Conservation (phyloP, 1,284 basidiomycete genomes). For the Naganishia liquefaciens region DNA sequence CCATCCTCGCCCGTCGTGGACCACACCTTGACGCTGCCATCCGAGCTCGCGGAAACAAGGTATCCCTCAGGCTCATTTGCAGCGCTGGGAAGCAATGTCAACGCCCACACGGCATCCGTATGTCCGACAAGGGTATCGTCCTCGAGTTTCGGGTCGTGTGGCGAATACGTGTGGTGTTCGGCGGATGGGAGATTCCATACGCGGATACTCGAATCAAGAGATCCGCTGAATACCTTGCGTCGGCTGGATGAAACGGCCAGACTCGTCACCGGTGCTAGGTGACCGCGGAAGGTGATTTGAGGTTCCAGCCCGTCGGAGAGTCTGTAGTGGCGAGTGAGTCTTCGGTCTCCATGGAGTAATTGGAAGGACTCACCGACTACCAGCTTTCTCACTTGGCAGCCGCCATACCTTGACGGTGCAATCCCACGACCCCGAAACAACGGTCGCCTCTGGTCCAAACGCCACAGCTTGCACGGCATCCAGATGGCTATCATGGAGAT, state of each 20-base stretch:
- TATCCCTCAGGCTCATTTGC: constrained; percentile 54
- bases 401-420: constrained; percentile 92
- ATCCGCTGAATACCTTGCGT: constrained; percentile 82
- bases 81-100: constrained; percentile 59
- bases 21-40: constrained; percentile 93
- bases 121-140: constrained; percentile 84
- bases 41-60: constrained; percentile 84
- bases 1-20: constrained; percentile 10
- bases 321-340: constrained; percentile 49
- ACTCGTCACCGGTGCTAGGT: constrained; percentile 87
- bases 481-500: constrained; percentile 67
- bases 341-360: constrained; percentile 58
- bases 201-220: constrained; percentile 84
- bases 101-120: constrained; percentile 93
- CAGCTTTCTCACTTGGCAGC: constrained; percentile 43
- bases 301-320: constrained; percentile 78
- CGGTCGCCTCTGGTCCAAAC: constrained; percentile 71
- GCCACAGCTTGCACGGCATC: constrained; percentile 87
- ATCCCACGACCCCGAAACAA: constrained; percentile 92
- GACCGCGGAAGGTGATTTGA: constrained; percentile 86
- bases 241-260: constrained; percentile 78
- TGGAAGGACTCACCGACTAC: constrained; percentile 49
- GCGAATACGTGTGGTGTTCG: constrained; percentile 74
- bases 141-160: constrained; percentile 75
- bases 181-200: constrained; percentile 80